These are phyloP conservation scores for Boletus bicolor DNA, from an alignment of 768 basidiomycete species.

Conservation along the genomic window DNA sequence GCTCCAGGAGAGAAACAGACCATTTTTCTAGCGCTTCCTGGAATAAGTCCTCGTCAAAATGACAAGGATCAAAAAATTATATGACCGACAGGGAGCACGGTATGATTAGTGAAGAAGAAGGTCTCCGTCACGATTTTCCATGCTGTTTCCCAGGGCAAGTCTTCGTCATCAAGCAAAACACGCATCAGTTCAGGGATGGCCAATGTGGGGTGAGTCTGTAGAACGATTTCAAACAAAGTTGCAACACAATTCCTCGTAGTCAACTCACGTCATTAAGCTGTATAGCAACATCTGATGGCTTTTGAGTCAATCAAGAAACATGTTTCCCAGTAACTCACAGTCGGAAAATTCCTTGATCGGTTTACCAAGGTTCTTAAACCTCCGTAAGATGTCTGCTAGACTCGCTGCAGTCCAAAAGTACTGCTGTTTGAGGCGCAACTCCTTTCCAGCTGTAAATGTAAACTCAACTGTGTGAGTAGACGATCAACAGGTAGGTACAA, in stretches of 20 bases:
- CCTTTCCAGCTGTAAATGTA: constrained; percentile 69
- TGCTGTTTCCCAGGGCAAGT: constrained; percentile 74
- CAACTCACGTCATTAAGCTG: constrained; percentile 85
- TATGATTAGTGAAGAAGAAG: constrained; percentile 96
- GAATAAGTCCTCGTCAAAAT: not conserved
- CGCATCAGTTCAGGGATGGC: constrained; percentile 96
- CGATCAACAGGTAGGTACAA: not conserved
- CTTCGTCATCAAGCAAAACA: constrained; percentile 89
- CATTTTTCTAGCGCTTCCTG: constrained; percentile 89
- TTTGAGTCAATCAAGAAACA: constrained; percentile 3
- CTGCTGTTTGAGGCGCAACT: constrained; percentile 91
- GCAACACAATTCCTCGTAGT: not conserved
- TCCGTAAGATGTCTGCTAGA: constrained; percentile 83
- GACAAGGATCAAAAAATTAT: not conserved
- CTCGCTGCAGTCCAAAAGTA: constrained; percentile 94
- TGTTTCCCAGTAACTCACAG: constrained; percentile 42
- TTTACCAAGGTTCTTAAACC: constrained; percentile 88
- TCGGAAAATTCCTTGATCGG: constrained; percentile 80
- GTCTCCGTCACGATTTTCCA: constrained; percentile 89
- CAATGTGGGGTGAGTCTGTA: constrained; percentile 91
- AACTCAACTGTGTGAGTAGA: not conserved
- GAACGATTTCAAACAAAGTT: constrained; percentile 1
- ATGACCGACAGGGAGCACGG: constrained; percentile 74
- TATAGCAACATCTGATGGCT: constrained; percentile 68
- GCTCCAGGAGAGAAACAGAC: constrained; percentile 83